A percentile compares a stretch with the other conserved stretches of the same genome.
phyloP scores from a whole-genome alignment of 305 asterid genomes.

The Rubia balearica region DNA sequence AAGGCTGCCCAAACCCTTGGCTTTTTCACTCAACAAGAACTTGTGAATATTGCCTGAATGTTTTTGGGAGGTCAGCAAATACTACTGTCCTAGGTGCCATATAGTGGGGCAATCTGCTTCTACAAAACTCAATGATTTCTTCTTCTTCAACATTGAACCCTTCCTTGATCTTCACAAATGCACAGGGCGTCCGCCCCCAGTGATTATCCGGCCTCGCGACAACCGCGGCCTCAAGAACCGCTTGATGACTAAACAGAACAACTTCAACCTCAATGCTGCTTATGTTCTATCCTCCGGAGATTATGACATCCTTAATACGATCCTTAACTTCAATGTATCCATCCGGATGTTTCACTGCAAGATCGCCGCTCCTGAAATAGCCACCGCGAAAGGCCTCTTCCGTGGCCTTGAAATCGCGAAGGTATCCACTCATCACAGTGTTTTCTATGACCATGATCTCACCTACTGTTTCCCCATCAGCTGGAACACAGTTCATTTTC shows the following conservation, averaged over 20 bases:
- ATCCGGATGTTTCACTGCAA: constrained; percentile 67
- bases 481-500: constrained; percentile 46
- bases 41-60: constrained; percentile 86
- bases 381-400: constrained; percentile 62
- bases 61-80: constrained; percentile 66
- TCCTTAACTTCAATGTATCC: constrained; percentile 72
- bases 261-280: constrained; percentile 66
- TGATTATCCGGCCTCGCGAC: constrained; percentile 81
- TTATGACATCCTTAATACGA: constrained; percentile 59
- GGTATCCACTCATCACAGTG: constrained; percentile 77
- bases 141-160: constrained; percentile 35
- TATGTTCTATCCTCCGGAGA: constrained; percentile 80
- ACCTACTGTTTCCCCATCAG: constrained; percentile 55
- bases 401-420: constrained; percentile 52
- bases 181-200: constrained; percentile 93
- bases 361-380: constrained; percentile 78
- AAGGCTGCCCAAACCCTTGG: constrained; percentile 67
- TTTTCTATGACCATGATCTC: constrained; percentile 75
- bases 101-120: constrained; percentile 66
- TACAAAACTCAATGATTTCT: constrained; percentile 52
- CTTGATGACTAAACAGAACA: constrained; percentile 57
- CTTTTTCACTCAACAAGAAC: constrained; percentile 61
- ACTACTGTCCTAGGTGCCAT: constrained; percentile 83
- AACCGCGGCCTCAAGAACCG: constrained; percentile 75
- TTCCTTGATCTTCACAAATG: constrained; percentile 82